Percentiles rank a stretch among this genome's conserved stretches.
Conservation (phyloP, 805 yeast genomes). For the Yarrowia yakushimensis region DNA sequence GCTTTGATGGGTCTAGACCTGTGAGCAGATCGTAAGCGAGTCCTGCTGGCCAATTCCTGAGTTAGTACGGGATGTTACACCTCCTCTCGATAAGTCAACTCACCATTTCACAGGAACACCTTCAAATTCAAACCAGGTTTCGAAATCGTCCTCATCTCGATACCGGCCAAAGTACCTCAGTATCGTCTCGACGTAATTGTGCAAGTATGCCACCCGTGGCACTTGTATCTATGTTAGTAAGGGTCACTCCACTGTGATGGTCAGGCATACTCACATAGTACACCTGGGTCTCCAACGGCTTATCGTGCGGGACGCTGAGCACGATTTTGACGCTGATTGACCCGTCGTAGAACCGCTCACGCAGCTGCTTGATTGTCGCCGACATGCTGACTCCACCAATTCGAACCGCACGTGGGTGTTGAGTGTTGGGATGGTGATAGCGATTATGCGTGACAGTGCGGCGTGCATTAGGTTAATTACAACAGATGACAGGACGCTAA, state of each 20-base stretch:
- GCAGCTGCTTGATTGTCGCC: slow-evolving; percentile 12
- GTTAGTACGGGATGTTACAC: slow-evolving; percentile 5
- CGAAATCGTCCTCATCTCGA: slow-evolving; percentile 22
- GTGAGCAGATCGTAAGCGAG: slow-evolving; percentile 54
- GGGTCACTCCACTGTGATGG: background rate
- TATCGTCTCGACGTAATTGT: slow-evolving; percentile 8
- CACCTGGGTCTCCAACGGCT: background rate
- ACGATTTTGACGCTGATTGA: slow-evolving; percentile 5
- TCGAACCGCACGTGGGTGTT: background rate
- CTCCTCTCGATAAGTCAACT: too few species aligned
- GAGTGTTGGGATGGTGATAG: background rate
- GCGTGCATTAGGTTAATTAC: slow-evolving; percentile 11
- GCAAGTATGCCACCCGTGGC: slow-evolving; percentile 14
- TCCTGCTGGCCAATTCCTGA: slow-evolving; percentile 64
- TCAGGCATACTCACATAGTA: background rate
- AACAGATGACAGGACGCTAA: background rate
- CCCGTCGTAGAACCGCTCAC: slow-evolving; percentile 19
- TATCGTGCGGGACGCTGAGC: background rate
- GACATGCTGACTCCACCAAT: slow-evolving; percentile 12
- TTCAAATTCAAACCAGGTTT: slow-evolving; percentile 67
- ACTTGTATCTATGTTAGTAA: slow-evolving; percentile 4
- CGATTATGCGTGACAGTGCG: slow-evolving; percentile 7
- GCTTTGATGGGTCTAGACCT: slow-evolving; percentile 39
- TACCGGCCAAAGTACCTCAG: slow-evolving; percentile 9
- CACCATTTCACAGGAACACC: slow-evolving; percentile 65